Percentiles rank a stretch among this genome's conserved stretches.
These are phyloP conservation scores for Tulasnella sp. DNA, from an alignment of 768 basidiomycete species.

Conservation along the genomic window DNA sequence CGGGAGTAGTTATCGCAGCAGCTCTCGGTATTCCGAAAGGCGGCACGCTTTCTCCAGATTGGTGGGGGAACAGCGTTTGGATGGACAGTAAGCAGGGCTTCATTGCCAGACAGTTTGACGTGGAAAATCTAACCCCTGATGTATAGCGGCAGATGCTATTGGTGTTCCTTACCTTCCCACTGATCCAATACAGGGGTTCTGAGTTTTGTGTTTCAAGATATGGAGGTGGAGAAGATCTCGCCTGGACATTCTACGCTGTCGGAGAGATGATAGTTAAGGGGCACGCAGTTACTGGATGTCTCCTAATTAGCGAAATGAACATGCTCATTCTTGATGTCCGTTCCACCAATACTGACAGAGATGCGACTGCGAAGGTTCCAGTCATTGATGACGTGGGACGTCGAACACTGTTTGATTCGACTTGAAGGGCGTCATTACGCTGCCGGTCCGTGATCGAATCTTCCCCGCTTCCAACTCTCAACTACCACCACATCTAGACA, in stretches of 20 bases:
- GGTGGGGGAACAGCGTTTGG: slow-evolving; percentile 34
- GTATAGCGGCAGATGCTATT: background rate
- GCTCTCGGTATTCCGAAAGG: slow-evolving; percentile 33
- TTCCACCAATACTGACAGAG: too few species aligned
- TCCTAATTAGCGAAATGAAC: too few species aligned
- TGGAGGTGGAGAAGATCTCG: too few species aligned
- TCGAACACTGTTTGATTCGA: background rate
- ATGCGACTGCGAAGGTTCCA: too few species aligned
- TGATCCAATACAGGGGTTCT: background rate
- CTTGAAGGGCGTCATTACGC: background rate
- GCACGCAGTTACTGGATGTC: too few species aligned
- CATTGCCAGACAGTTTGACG: background rate
- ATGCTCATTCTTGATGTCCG: too few species aligned
- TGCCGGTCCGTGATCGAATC: background rate
- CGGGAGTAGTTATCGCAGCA: slow-evolving; percentile 37
- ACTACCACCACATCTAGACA: background rate
- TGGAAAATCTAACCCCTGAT: background rate
- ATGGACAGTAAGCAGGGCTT: background rate
- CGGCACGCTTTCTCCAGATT: slow-evolving; percentile 30
- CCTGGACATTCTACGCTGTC: background rate
- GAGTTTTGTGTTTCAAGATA: background rate
- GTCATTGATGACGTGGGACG: background rate
- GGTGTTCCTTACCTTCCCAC: background rate
- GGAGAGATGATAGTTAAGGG: too few species aligned
- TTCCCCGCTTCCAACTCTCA: background rate